Conservation (phyloP, 306 rosid species). For the Vachellia pachyceras region DNA sequence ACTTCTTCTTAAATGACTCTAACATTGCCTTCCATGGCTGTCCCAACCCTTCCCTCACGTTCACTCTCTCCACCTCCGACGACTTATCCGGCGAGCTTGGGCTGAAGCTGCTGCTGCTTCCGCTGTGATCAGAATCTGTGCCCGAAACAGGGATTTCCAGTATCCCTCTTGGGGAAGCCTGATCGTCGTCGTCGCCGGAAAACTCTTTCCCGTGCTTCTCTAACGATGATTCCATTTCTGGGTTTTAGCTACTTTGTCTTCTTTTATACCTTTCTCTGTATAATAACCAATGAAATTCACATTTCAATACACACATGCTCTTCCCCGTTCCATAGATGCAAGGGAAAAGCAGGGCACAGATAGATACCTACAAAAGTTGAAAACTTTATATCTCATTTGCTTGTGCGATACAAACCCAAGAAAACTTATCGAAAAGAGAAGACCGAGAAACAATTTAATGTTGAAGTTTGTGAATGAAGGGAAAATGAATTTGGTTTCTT, state of each 20-base stretch:
- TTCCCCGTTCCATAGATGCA: conserved; percentile 21
- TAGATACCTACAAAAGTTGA: neutral
- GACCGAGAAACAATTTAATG: neutral
- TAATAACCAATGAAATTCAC: neutral
- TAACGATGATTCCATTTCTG: conserved; percentile 35
- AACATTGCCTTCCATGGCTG: conserved; percentile 67
- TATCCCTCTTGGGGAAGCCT: conserved; percentile 76
- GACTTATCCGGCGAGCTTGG: conserved; percentile 41
- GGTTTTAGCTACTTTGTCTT: conserved; percentile 37
- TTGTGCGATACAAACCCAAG: neutral
- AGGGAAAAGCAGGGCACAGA: conserved; percentile 19
- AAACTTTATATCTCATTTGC: neutral
- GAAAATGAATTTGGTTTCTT: neutral
- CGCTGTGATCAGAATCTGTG: conserved; percentile 63
- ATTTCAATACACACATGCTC: neutral
- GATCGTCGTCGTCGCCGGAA: conserved; percentile 39
- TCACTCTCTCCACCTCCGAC: neutral
- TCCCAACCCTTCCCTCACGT: conserved; percentile 27
- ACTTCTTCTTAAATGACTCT: conserved; percentile 65
- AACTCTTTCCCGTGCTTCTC: conserved; percentile 6
- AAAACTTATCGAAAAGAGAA: neutral
- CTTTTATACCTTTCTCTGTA: conserved; percentile 30
- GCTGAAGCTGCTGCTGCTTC: conserved; percentile 35
- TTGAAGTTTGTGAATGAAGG: neutral
- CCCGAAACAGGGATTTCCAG: conserved; percentile 62